Base-by-base conservation (phyloP, 352 stramenopile genomes). In the Pythium rishiriense region DNA sequence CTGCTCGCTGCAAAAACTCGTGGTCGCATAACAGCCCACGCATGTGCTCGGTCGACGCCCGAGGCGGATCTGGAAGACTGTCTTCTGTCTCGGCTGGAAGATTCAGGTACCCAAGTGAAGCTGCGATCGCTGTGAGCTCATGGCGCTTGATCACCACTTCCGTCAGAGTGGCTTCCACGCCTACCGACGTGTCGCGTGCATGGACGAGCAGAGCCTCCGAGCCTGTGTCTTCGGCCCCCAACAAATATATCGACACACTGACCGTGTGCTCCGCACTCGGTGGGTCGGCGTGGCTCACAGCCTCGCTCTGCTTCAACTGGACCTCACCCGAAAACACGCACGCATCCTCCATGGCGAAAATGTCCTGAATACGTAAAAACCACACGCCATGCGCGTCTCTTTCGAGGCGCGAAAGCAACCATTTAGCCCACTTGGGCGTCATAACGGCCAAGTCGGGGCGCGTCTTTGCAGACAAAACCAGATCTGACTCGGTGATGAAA, bases 1-100 rank as follows among this genome's bases (percentile, higher is more conserved):
- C 60, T 7, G 76, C 41, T 15, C 69, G 42, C 1, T 49, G 43
- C 9, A 85, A 61, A 43, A 87, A 88, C 1, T 68, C 62, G 0
- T 56, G 33, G 41, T 88, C 66, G 31, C 69, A 55, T 31, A 82
- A 39, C 12, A 85, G 25, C 9, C n/a, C 29, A 14, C 28, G 47
- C 28, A 73, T 28, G 0, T 70, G 46, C 29, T 71, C 49, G 39
- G 24, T 31, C n/a, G 19, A 15, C 14, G 26, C 33, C 15, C 37
- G 14, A 17, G 11, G 15, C 37, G 12, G n/a, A 5, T 43, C 6
- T 17, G 11, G 11, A 37, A 54, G 51, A 29, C 4, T 21, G n/a
- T 53, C 54, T 3, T 53, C 39, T 11, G 43, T 21, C 4, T 69
- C 45, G n/a, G 9, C 31, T 26, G 25, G 22, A 6, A 22, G 9